Evolutionary conservation across 2,329 filamentous ascomycete genomes (phyloP), one percentile per base, ranked within the genome.

Genomic region (Colletotrichum lindemuthianum): DNA sequence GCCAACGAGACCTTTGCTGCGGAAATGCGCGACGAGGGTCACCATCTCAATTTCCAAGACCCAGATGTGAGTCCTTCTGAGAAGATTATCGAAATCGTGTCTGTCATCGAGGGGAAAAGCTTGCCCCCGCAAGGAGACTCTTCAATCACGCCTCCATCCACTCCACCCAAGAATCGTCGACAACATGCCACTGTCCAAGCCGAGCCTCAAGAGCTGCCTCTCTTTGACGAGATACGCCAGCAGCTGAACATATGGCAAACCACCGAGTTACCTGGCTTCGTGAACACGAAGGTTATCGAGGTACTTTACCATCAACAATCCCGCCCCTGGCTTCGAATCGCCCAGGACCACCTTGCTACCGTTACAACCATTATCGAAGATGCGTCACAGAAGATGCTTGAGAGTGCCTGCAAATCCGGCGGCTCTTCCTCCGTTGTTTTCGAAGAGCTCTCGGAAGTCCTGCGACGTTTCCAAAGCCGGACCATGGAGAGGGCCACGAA

Each of bases 261-360:
- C 2, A 72, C 69, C 12, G 71, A 76, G 8, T 73, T 79, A 0
- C 70, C 73, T 0, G 75, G 76, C 0, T 65, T 78, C 8, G 45
- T 74, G 11, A 76, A 78, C 49, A 74, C 76, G 0, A 68, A 72
- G 0, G 69, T 77, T 1, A 70, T 76, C 15, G 69, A 67, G 2
- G 67, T 67, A 0, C 69, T 79, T 6, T 77, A 74, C 48, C 67
- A 63, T 24, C 66, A 67, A 32, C 76, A 78, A 49, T 75, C 76
- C 0, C 49, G 64, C 4, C 71, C 72, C n/a, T 79, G 77, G 77
- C 45, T 67, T 1, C 33, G 9, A 0, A 67, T 78, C 1, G 70
- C 73, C 0, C 39, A 65, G 4, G 3, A 48, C 0, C 73, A 79
- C 34, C 65, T 79, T 0, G 2, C 59, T 0, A 39, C 15, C 1